These are phyloP conservation scores for Cardamine resedifolia DNA, from an alignment of 345 rosid species.

Conservation along the genomic window DNA sequence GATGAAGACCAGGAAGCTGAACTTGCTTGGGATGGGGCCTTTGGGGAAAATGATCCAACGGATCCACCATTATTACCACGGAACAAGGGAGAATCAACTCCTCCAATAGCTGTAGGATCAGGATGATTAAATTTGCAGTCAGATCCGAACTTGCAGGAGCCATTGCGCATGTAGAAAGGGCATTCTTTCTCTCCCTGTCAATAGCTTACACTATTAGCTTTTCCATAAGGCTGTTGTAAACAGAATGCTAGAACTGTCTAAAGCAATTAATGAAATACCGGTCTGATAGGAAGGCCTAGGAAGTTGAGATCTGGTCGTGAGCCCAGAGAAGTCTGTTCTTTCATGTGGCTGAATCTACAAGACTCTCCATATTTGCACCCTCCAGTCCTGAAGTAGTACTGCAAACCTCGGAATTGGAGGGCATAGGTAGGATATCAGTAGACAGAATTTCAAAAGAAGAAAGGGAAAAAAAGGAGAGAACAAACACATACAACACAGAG, in stretches of 20 bases:
- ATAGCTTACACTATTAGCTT: slow-evolving; percentile 30
- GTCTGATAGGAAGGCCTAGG: slow-evolving; percentile 88
- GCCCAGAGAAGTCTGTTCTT: slow-evolving; percentile 39
- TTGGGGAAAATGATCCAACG: slow-evolving; percentile 44
- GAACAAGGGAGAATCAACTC: slow-evolving; percentile 52
- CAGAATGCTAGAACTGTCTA: slow-evolving; percentile 8
- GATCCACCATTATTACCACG: slow-evolving; percentile 61
- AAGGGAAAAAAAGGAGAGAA: neutral
- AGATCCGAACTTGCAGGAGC: slow-evolving; percentile 87
- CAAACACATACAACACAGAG: neutral
- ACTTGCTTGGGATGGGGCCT: slow-evolving; percentile 52
- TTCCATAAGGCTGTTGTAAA: slow-evolving; percentile 12
- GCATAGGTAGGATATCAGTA: slow-evolving; percentile 21
- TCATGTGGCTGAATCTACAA: slow-evolving; percentile 84
- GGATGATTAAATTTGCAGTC: slow-evolving; percentile 97
- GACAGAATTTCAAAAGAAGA: neutral
- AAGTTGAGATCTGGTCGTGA: slow-evolving; percentile 72
- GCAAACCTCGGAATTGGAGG: slow-evolving; percentile 36
- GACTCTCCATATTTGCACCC: slow-evolving; percentile 95
- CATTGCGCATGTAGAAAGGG: slow-evolving; percentile 92
- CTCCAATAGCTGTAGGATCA: slow-evolving; percentile 66
- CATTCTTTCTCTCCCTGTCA: slow-evolving; percentile 92
- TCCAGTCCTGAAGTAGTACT: slow-evolving; percentile 94
- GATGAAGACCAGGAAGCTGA: slow-evolving; percentile 76
- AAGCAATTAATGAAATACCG: slow-evolving; percentile 42